A percentile compares a stretch with the other conserved stretches of the same genome.
phyloP scores from a whole-genome alignment of 148 eudicot genomes.

The Amaranthus hypochondriacus region DNA sequence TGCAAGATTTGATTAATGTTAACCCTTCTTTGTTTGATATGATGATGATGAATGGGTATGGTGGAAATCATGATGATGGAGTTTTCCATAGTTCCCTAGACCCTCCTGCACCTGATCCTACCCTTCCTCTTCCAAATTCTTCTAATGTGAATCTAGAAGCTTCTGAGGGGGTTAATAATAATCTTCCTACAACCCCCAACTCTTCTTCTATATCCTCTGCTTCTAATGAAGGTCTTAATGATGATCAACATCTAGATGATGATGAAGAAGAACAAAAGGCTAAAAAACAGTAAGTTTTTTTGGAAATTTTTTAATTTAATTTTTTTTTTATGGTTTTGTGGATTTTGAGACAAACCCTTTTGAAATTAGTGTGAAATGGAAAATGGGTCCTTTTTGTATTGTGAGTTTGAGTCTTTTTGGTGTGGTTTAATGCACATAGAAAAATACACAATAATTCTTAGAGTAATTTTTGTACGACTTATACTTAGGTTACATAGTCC shows the following conservation, averaged over 20 bases:
- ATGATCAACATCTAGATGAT: constrained; percentile 10
- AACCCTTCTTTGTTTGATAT: constrained; percentile 25
- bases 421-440: neutral
- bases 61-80: neutral
- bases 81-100: neutral
- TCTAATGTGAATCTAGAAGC: constrained; percentile 18
- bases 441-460: no score
- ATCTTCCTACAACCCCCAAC: constrained; percentile 52
- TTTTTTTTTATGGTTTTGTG: neutral
- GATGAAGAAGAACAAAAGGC: constrained; percentile 25
- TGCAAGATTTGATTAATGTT: constrained; percentile 36
- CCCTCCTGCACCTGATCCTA: constrained; percentile 22
- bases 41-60: constrained; percentile 12
- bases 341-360: constrained; percentile 23
- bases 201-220: constrained; percentile 50
- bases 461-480: no score
- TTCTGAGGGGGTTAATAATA: constrained; percentile 31
- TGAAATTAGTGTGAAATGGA: constrained; percentile 22
- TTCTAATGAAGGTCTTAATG: constrained; percentile 26
- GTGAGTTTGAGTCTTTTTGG: constrained; percentile 7
- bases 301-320: neutral
- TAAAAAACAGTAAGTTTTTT: constrained; percentile 40
- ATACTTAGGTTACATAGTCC: no score
- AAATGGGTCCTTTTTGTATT: constrained; percentile 29
- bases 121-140: neutral